These are phyloP conservation scores for Psophocarpus tetragonolobus DNA, from an alignment of 306 rosid species.

Conservation along the genomic window DNA sequence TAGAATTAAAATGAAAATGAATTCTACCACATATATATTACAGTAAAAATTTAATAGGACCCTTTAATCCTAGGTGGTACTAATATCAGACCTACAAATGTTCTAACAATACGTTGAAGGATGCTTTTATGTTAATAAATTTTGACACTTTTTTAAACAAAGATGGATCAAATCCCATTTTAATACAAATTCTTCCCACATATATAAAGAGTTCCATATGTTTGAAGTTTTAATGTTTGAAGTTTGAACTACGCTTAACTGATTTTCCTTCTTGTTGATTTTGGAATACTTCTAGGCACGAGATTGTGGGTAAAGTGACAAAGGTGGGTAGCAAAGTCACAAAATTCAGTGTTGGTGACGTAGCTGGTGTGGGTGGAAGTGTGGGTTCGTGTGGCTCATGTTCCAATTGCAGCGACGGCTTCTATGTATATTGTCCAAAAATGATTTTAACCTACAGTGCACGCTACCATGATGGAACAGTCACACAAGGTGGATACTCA, in stretches of 20 bases:
- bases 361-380: constrained; percentile 38
- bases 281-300: constrained; percentile 37
- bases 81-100: too few relatives aligned
- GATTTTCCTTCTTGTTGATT: not conserved
- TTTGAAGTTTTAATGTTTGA: too few relatives aligned
- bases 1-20: too few relatives aligned
- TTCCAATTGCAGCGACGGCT: constrained; percentile 26
- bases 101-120: too few relatives aligned
- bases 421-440: constrained; percentile 44
- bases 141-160: too few relatives aligned
- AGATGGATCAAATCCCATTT: too few relatives aligned
- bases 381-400: constrained; percentile 51
- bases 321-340: constrained; percentile 42
- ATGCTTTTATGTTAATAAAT: too few relatives aligned
- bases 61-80: too few relatives aligned
- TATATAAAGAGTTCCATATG: too few relatives aligned
- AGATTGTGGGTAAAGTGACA: constrained; percentile 48
- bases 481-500: constrained; percentile 49
- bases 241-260: not conserved
- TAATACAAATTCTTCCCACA: too few relatives aligned
- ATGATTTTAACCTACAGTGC: constrained; percentile 28
- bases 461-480: constrained; percentile 39
- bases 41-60: too few relatives aligned
- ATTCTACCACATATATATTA: too few relatives aligned
- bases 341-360: constrained; percentile 48